Evolutionary conservation across 805 yeast species (phyloP), one percentile per base, ranked within the genome.

Genomic region (Wickerhamomyces bovis): DNA sequence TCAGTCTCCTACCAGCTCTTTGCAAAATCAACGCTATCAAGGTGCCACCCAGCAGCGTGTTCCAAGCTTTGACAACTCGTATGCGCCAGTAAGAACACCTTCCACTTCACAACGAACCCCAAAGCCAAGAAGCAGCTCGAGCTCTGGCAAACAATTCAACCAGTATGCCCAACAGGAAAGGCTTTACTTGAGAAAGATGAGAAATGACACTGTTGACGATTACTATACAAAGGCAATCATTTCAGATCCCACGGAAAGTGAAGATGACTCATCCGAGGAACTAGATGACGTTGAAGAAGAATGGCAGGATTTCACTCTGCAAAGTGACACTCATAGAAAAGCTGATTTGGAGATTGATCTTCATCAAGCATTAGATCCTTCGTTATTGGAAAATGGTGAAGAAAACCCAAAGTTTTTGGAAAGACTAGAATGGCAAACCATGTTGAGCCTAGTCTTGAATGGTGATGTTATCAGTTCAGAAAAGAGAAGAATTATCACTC

Each of bases 381-480:
- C 57, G 0, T 43, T 54, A 0, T 21, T 54, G 11, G 60, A 58
- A 16, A 45, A 48, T 26, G 50, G 54, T 6, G 48, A 58, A 41
- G 58, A 65, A 4, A 64, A 67, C 45, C 65, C 70, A 7, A 53
- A 58, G 21, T 80, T 83, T 8, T 57, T 81, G 11, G 97, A 89
- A 60, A 74, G 98, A 42, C 70, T 90, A 12, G 96, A 89, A 66
- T 94, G 99, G 99, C 98, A 94, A 65, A 78, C 92, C 0, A 89
- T 94, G 96, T 72, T 94, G 42, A 77, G 86, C 11, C 77, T 89
- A 3, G 98, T 94, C 4, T 75, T 94, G 31, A 92, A 95, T 3
- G 98, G 99, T 55, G 98, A 94, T 64, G 96, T 94, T 45, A 89
- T 94, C 19, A 78, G 84, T 31, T 83, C 92, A 12, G 99, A 94